These are phyloP conservation scores for Lineolata rhizophorae DNA, from an alignment of 495 filamentous ascomycete genomes.

Conservation along the genomic window DNA sequence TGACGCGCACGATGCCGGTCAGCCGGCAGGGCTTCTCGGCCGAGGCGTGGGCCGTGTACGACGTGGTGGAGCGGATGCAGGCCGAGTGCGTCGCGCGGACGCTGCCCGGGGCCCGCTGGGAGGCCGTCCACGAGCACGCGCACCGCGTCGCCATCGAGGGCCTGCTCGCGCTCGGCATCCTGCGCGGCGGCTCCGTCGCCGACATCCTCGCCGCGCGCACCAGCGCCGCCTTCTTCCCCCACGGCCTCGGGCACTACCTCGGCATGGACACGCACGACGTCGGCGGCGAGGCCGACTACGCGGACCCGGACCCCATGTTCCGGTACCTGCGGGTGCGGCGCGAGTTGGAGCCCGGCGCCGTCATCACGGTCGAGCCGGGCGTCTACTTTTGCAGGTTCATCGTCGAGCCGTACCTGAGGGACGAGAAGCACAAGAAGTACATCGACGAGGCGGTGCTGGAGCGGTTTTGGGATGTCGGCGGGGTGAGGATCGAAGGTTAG, in stretches of 20 bases:
- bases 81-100: conserved; percentile 45
- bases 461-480: conserved; percentile 75
- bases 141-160: conserved; percentile 69
- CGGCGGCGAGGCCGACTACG: conserved; percentile 70
- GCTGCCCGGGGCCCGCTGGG: conserved; percentile 63
- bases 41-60: conserved; percentile 60
- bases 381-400: conserved; percentile 93
- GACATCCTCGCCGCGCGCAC: conserved; percentile 54
- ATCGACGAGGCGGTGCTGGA: conserved; percentile 56
- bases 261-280: conserved; percentile 93
- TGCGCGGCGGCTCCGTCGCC: conserved; percentile 37
- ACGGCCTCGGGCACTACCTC: conserved; percentile 78
- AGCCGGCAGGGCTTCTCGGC: conserved; percentile 47
- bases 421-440: conserved; percentile 43
- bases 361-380: conserved; percentile 82
- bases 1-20: conserved; percentile 78
- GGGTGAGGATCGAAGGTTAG: conserved; percentile 51
- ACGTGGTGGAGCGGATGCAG: conserved; percentile 78
- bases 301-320: conserved; percentile 67
- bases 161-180: conserved; percentile 49
- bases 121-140: conserved; percentile 56
- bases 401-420: conserved; percentile 57
- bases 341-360: conserved; percentile 45
- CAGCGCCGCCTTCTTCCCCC: conserved; percentile 77
- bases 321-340: conserved; percentile 67